Evolutionary conservation across 305 asterid species (phyloP), one percentile per base, ranked within the genome.

Genomic region (Fraxinus greggii): DNA sequence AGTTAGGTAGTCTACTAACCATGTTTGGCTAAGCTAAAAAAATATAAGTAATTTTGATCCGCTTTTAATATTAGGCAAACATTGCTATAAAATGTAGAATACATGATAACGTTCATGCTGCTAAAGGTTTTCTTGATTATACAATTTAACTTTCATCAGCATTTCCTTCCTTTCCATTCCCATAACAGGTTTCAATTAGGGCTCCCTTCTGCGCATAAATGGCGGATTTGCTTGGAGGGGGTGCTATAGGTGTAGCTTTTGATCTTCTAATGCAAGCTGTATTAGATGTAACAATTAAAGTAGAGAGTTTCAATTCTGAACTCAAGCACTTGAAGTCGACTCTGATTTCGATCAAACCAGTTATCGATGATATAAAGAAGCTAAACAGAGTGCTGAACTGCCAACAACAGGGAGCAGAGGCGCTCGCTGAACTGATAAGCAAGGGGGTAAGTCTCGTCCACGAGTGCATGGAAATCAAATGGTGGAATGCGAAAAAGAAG

Each of bases 201-300:
- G 70, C 17, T 61, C 70, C 70, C 29, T 9, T 21, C 12, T 24
- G 35, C 17, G 4, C 17, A 36, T 2, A 69, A 69, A 85, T 83
- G 88, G 86, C 78, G 35, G 84, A 5, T 17, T 6, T 82, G 21
- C 5, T 78, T 3, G 67, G 75, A 63, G 91, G 87, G 51, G 90
- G 86, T 54, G 87, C 87, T 33, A 13, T 87, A 7, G 90, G 90
- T 23, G 80, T 84, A 2, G 88, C 79, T 65, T 88, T 88, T 31
- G 86, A 87, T 8, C 31, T 5, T 19, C 79, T 88, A 0, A 38
- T 78, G 29, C 5, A 9, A 29, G 78, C 85, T 0, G 83, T 87
- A 51, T 2, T 79, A 7, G 77, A 87, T 1, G 82, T 76, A 23
- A 29, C 86, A 15, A 65, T 9, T 3, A 75, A 80, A 76, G 78